Conservation (phyloP, 352 stramenopile species). For the Pythium aphanidermatum region DNA sequence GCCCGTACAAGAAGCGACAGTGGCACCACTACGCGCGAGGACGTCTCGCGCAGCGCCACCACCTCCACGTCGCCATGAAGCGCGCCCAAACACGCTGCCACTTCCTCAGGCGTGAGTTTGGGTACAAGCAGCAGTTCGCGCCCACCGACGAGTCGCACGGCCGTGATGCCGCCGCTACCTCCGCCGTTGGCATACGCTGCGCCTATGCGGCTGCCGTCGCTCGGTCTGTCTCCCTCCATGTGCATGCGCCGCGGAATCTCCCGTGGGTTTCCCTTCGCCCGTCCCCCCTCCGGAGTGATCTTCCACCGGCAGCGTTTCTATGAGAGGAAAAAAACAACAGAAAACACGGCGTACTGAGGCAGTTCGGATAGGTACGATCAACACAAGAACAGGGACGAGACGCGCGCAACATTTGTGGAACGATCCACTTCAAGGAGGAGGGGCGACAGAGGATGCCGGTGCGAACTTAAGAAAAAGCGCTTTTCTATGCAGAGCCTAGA, state of each 20-base stretch:
- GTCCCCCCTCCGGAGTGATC: neutral
- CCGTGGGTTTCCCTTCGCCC: neutral
- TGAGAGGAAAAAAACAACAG: neutral
- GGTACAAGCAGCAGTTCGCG: conserved; percentile 13
- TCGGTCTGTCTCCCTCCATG: neutral
- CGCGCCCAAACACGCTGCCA: conserved; percentile 8
- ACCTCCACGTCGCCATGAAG: neutral
- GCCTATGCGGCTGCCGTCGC: neutral
- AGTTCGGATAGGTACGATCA: no score
- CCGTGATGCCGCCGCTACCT: neutral
- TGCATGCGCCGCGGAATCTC: neutral
- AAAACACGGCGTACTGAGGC: no score
- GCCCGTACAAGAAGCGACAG: conserved; percentile 55
- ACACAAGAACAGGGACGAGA: no score
- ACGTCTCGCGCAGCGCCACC: conserved; percentile 25
- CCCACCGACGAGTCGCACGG: conserved; percentile 7
- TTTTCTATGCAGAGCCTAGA: no score
- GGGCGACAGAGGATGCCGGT: no score
- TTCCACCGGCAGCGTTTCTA: conserved; percentile 1
- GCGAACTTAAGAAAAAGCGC: no score
- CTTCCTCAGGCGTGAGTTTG: conserved; percentile 3
- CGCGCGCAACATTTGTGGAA: no score
- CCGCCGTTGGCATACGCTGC: neutral
- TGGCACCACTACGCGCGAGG: conserved; percentile 48
- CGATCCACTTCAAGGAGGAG: neutral